Evolutionary conservation across 2,329 filamentous ascomycete species (phyloP), one percentile per base, ranked within the genome.

Genomic region (Diplodia scrobiculata): DNA sequence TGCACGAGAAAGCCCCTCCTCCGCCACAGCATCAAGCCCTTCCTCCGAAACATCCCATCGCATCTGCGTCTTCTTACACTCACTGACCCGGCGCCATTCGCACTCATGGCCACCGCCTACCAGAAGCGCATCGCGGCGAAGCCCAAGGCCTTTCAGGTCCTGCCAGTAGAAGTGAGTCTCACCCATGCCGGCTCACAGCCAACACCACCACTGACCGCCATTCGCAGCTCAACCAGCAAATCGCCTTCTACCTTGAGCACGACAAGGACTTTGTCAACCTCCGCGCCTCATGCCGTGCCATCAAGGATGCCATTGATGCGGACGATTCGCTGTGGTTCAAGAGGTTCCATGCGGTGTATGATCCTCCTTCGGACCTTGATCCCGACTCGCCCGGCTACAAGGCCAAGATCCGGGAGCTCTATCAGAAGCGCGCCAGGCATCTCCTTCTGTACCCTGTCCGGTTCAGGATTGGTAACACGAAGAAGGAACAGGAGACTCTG

Each of bases 281-380:
- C 70, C 72, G 75, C 6, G 65, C 70, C 1, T 69, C 79, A 21
- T 84, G 82, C 73, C 72, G 70, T 7, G 70, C 69, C 3, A 79
- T 79, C 0, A 71, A 74, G 38, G 64, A 75, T 68, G 77, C 80
- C 6, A 72, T 84, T 63, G 75, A 80, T 34, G 75, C 73, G 5
- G 76, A 79, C 50, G 69, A 75, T 10, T 79, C 77, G 6, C 81
- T 84, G 70, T 86, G 83, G 83, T 78, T 80, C 41, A 68, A 71
- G 45, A 76, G 74, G 19, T 85, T 82, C 69, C 71, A 75, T 14
- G 65, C 73, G 25, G 73, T 66, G 29, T 86, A 79, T 68, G 83
- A 83, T 36, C 66, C 69, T 58, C 68, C 67, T 3, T 41, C 67
- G 0, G 67, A 48, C 5, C 9, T 41, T 19, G 34, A 29, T 38